Percentiles rank a stretch among this genome's conserved stretches.
phyloP scores from a whole-genome alignment of 208 protist genomes.

The Willaertia magna region DNA sequence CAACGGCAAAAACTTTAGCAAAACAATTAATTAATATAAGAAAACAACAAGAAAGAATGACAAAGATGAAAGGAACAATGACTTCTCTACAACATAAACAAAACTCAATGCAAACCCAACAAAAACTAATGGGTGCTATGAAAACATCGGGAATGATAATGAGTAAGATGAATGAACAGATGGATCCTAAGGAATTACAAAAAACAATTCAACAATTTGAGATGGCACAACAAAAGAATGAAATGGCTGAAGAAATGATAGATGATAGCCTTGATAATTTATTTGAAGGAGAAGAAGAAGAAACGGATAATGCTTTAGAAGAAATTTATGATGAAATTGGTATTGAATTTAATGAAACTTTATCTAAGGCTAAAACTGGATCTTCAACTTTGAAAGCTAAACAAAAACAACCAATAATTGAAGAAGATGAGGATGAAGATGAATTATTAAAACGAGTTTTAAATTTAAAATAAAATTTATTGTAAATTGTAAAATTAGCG shows the following conservation, averaged over 20 bases:
- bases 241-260: slow-evolving; percentile 2
- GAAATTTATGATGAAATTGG: slow-evolving; percentile 8
- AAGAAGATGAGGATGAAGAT: background rate
- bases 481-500: too few relatives aligned
- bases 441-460: background rate
- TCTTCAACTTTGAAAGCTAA: background rate
- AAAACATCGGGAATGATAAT: background rate
- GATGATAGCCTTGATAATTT: background rate
- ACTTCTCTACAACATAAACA: background rate
- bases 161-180: background rate
- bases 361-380: background rate
- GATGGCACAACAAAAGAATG: background rate
- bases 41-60: slow-evolving; percentile 6
- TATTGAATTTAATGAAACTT: background rate
- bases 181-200: background rate
- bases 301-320: background rate
- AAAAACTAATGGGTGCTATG: background rate
- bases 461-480: background rate
- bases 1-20: background rate
- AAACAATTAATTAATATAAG: background rate
- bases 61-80: background rate
- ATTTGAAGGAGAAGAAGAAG: background rate
- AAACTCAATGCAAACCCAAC: background rate
- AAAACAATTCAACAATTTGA: background rate
- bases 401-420: background rate